Evolutionary conservation across 306 rosid species (phyloP).

Genomic region (Acacia confusa): DNA sequence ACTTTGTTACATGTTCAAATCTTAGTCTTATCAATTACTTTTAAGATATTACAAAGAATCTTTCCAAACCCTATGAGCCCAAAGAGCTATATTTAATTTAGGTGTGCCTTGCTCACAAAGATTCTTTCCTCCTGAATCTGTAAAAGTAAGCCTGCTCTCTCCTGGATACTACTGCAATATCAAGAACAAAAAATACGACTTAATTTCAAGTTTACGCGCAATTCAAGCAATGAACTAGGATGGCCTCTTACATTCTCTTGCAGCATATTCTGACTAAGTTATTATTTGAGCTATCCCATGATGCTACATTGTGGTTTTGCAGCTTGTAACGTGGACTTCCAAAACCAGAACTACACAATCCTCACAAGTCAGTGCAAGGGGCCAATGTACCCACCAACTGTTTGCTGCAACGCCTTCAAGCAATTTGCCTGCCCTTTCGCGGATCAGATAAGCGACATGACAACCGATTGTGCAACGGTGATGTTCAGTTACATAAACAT

Average conservation of each 20-base stretch:
- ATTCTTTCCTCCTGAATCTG: background rate
- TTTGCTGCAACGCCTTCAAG: conserved; percentile 77
- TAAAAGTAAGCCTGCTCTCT: background rate
- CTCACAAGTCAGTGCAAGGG: conserved; percentile 93
- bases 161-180: background rate
- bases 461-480: conserved; percentile 56
- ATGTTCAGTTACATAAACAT: conserved; percentile 94
- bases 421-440: conserved; percentile 77
- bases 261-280: background rate
- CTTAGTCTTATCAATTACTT: background rate
- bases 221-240: background rate
- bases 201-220: background rate
- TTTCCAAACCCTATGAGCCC: background rate
- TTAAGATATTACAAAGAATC: background rate
- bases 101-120: background rate
- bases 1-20: background rate
- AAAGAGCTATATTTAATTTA: background rate
- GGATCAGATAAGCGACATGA: conserved; percentile 40
- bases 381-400: conserved; percentile 63
- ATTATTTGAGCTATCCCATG: background rate
- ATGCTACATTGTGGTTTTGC: conserved; percentile 7
- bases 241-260: background rate
- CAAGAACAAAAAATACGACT: background rate
- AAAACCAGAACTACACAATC: conserved; percentile 73
- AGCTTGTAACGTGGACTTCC: conserved; percentile 67